phyloP scores from a whole-genome alignment of 129 eudicot species.

The sunflower (Helianthus annuus) region HanXRQr2.0-SUNRISE NC_035441.2:182423283-182423782 shows the following conservation, averaged over 20 bases:
- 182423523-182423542: neutral
- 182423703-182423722: conserved; percentile 66
- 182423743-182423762: conserved; percentile 76
- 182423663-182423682: conserved; percentile 38
- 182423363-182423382: conserved; percentile 54
- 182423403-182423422: conserved; percentile 75
- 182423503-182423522: neutral
- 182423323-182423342: conserved; percentile 78
- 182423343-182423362: conserved; percentile 85
- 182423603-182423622: conserved; percentile 67
- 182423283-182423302: conserved; percentile 72
- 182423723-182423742: conserved; percentile 57
- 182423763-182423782: conserved; percentile 46
- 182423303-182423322: conserved; percentile 74
- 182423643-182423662: conserved; percentile 52
- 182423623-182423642: conserved; percentile 64
- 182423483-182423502: neutral
- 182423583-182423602: conserved; percentile 34
- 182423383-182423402: conserved; percentile 73
- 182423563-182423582: conserved; percentile 68
- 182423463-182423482: conserved; percentile 29
- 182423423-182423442: conserved; percentile 58
- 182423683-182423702: conserved; percentile 67
- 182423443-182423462: conserved; percentile 67
- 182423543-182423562: conserved; percentile 40